These are phyloP conservation scores for Persicaria maculosa DNA, from an alignment of 148 eudicot species.

Conservation along the genomic window DNA sequence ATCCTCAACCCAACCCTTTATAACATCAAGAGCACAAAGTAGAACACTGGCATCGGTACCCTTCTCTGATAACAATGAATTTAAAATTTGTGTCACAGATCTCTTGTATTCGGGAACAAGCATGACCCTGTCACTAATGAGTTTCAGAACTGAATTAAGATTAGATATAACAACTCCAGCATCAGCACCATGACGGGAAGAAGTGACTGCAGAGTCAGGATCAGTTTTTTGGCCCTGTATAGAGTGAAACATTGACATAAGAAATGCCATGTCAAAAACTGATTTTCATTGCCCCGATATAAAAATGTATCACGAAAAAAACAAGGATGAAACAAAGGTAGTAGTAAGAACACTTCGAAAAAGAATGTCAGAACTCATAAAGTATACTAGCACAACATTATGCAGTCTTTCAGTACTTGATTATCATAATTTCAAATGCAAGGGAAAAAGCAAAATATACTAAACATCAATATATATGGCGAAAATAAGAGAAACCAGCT, in stretches of 20 bases:
- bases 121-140: conserved; percentile 88
- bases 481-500: neutral
- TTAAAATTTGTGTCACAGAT: conserved; percentile 68
- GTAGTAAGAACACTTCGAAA: neutral
- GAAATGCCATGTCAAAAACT: neutral
- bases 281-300: neutral
- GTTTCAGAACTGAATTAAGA: conserved; percentile 72
- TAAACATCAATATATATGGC: neutral
- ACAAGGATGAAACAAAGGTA: neutral
- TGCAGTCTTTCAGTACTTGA: neutral
- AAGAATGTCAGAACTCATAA: neutral
- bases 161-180: conserved; percentile 66
- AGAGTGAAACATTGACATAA: conserved; percentile 8
- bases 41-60: conserved; percentile 83
- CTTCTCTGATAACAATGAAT: conserved; percentile 78
- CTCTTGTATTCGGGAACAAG: conserved; percentile 72
- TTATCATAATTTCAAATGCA: neutral
- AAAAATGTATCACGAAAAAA: neutral
- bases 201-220: conserved; percentile 76
- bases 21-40: conserved; percentile 79
- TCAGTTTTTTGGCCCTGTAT: conserved; percentile 80
- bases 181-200: conserved; percentile 93
- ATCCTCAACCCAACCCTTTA: conserved; percentile 93
- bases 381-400: conserved; percentile 1
- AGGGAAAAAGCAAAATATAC: neutral